Percentiles rank a stretch among this genome's conserved stretches.
phyloP scores from a whole-genome alignment of 768 basidiomycete genomes.

The Leccinum pellstonianum region DNA sequence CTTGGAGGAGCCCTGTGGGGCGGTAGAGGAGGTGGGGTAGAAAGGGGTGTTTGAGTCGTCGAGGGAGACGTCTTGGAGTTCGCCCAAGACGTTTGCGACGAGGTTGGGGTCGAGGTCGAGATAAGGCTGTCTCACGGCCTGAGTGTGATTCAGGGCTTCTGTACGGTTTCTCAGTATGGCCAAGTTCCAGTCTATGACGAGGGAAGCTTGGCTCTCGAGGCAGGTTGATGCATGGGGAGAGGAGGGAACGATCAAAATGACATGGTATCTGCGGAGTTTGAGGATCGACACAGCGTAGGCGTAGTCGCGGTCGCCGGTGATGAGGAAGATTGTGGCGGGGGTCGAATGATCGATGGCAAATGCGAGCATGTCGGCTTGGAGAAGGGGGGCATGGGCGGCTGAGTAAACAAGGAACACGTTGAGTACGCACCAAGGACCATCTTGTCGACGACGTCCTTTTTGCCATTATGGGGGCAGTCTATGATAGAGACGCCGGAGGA shows the following conservation, averaged over 20 bases:
- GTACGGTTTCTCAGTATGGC: slow-evolving; percentile 37
- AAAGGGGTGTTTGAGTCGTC: slow-evolving; percentile 17
- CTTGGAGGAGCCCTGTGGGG: slow-evolving; percentile 5
- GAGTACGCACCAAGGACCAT: slow-evolving; percentile 42
- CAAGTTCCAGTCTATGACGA: slow-evolving; percentile 49
- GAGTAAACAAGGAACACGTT: slow-evolving; percentile 1
- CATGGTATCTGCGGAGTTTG: slow-evolving; percentile 50
- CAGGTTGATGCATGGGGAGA: slow-evolving; percentile 39
- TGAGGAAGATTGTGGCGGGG: slow-evolving; percentile 56
- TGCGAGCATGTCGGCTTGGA: slow-evolving; percentile 62
- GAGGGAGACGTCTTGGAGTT: slow-evolving; percentile 17
- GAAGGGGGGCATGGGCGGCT: neutral
- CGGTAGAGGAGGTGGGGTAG: slow-evolving; percentile 1
- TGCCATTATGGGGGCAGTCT: slow-evolving; percentile 35
- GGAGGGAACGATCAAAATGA: slow-evolving; percentile 49
- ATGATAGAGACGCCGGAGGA: slow-evolving; percentile 43
- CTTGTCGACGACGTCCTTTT: slow-evolving; percentile 43
- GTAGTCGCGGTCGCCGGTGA: slow-evolving; percentile 68
- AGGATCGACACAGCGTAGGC: slow-evolving; percentile 61
- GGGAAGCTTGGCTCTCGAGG: slow-evolving; percentile 54
- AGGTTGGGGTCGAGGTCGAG: slow-evolving; percentile 26
- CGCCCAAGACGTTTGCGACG: slow-evolving; percentile 20
- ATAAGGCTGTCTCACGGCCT: slow-evolving; percentile 26
- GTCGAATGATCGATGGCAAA: slow-evolving; percentile 61
- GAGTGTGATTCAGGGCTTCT: slow-evolving; percentile 16